phyloP scores from a whole-genome alignment of 2,329 filamentous ascomycete genomes.

The Sclerotinia subarctica region DNA sequence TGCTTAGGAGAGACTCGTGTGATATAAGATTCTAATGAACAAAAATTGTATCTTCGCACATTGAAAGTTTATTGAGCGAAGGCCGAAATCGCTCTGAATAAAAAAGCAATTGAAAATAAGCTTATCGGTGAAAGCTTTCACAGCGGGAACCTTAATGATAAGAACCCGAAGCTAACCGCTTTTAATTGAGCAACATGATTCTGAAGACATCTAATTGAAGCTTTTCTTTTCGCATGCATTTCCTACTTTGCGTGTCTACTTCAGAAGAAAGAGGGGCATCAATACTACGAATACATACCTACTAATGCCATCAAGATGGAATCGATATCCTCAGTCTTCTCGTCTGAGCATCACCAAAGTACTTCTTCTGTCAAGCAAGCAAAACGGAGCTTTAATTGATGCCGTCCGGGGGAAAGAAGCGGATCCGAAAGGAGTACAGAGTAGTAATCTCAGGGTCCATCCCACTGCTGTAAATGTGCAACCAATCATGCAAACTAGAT shows the following conservation, averaged over 20 bases:
- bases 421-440: constrained; percentile 14
- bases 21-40: not conserved
- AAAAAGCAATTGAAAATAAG: constrained; percentile 1
- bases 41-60: constrained; percentile 3
- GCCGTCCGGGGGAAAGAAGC: constrained; percentile 10
- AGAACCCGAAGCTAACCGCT: constrained; percentile 1
- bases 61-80: not conserved
- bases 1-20: not conserved
- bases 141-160: not conserved
- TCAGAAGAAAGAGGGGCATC: no score
- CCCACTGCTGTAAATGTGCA: not conserved
- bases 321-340: not conserved
- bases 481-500: constrained; percentile 11
- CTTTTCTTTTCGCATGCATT: not conserved
- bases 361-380: not conserved
- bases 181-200: not conserved
- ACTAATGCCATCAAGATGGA: no score
- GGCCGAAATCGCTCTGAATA: not conserved
- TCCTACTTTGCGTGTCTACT: not conserved
- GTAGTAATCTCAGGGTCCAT: not conserved
- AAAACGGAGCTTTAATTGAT: not conserved
- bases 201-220: not conserved
- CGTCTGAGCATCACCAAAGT: not conserved
- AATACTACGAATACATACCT: not conserved
- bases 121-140: constrained; percentile 9